A percentile compares a stretch with the other conserved stretches of the same genome.
Conservation (phyloP, 2,329 filamentous ascomycete genomes). For the Talaromyces sp. region DNA sequence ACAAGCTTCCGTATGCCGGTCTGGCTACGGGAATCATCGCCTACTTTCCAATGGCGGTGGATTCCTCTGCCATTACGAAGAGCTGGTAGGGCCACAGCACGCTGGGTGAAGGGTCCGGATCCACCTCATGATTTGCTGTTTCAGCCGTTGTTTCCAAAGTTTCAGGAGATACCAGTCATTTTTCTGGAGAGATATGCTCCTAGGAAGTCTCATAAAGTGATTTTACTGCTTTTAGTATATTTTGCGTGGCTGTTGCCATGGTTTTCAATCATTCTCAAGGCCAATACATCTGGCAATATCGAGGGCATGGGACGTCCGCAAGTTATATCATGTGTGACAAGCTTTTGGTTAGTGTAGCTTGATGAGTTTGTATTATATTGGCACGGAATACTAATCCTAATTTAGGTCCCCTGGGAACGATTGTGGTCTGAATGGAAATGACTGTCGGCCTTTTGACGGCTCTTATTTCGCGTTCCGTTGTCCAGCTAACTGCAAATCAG, state of each 20-base stretch:
- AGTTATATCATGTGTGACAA: slow-evolving; percentile 46
- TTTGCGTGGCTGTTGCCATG: slow-evolving; percentile 48
- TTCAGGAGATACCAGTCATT: slow-evolving; percentile 47
- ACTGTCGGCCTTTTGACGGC: slow-evolving; percentile 54
- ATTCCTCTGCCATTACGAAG: slow-evolving; percentile 46
- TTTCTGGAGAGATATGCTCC: slow-evolving; percentile 45
- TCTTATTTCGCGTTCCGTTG: slow-evolving; percentile 55
- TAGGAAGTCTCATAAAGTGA: slow-evolving; percentile 45
- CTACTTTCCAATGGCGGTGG: slow-evolving; percentile 48
- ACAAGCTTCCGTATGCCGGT: slow-evolving; percentile 36
- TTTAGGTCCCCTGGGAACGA: slow-evolving; percentile 41
- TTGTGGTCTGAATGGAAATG: slow-evolving; percentile 55
- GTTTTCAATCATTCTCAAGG: slow-evolving; percentile 45
- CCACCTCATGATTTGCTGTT: slow-evolving; percentile 47
- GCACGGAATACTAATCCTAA: neutral
- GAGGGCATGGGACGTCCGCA: slow-evolving; percentile 47
- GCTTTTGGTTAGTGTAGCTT: slow-evolving; percentile 42
- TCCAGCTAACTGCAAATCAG: slow-evolving; percentile 52
- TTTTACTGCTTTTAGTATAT: slow-evolving; percentile 43
- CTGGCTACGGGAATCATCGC: slow-evolving; percentile 48
- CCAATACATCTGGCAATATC: slow-evolving; percentile 46
- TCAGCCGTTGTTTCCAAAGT: slow-evolving; percentile 44
- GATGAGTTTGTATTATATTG: neutral
- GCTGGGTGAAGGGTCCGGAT: slow-evolving; percentile 48
- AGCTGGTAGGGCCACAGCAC: slow-evolving; percentile 40